Evolutionary conservation across 2,329 filamentous ascomycete species (phyloP).

Genomic region (Xylariaceae sp.): DNA sequence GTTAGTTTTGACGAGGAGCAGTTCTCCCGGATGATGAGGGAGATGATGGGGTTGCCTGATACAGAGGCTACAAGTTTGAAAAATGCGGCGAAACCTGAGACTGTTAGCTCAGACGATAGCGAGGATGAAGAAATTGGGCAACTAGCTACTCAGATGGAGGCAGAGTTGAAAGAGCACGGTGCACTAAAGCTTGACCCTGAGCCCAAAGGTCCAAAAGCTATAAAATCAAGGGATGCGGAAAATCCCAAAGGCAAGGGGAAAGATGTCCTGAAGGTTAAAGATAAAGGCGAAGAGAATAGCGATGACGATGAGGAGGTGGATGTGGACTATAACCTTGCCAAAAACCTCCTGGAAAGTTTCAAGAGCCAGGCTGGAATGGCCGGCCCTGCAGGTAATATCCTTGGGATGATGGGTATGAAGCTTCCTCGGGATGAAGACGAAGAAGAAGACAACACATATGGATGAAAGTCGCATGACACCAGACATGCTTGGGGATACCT

Average conservation of each 20-base stretch:
- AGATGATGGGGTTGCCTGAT: slow-evolving; percentile 76
- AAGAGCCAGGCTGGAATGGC: slow-evolving; percentile 85
- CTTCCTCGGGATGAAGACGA: slow-evolving; percentile 79
- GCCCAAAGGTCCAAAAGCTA: slow-evolving; percentile 35
- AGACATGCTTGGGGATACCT: no score
- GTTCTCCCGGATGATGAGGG: slow-evolving; percentile 85
- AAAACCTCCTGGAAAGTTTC: slow-evolving; percentile 90
- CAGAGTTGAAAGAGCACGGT: slow-evolving; percentile 70
- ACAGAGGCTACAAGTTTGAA: slow-evolving; percentile 18
- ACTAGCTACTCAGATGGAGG: slow-evolving; percentile 70
- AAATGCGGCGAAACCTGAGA: slow-evolving; percentile 6
- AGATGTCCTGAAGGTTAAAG: slow-evolving; percentile 16
- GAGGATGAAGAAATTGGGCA: slow-evolving; percentile 60
- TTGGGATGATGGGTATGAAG: slow-evolving; percentile 82
- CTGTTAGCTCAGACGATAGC: slow-evolving; percentile 34
- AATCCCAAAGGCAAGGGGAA: slow-evolving; percentile 25
- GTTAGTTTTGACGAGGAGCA: slow-evolving; percentile 83
- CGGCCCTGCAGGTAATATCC: slow-evolving; percentile 84
- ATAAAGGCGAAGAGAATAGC: slow-evolving; percentile 47
- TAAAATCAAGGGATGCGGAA: slow-evolving; percentile 33
- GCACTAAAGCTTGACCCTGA: slow-evolving; percentile 60
- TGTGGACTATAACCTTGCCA: slow-evolving; percentile 84
- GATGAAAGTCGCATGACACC: background rate
- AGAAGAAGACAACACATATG: slow-evolving; percentile 35
- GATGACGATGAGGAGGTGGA: slow-evolving; percentile 66